These are phyloP conservation scores for Lactuca sativa DNA, from an alignment of 129 eudicot species.

Conservation along the genomic window DNA sequence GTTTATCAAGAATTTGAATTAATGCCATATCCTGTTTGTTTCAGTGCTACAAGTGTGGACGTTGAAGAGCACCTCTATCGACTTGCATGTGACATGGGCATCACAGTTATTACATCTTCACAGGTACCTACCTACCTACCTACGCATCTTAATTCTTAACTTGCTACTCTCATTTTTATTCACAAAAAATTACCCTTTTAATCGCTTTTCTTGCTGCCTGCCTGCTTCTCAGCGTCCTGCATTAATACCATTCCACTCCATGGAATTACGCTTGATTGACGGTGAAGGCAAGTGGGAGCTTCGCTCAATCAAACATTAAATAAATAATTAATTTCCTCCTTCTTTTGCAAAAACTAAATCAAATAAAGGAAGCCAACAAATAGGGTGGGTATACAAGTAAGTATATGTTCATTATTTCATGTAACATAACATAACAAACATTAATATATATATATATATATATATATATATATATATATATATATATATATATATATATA, in stretches of 20 bases:
- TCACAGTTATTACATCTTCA: slow-evolving; percentile 88
- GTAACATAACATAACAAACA: slow-evolving; percentile 32
- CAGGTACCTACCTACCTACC: slow-evolving; percentile 49
- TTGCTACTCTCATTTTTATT: neutral
- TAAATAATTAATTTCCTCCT: too few species aligned
- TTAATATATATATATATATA: too few species aligned
- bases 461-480: too few species aligned
- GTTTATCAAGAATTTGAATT: too few species aligned
- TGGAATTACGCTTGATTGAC: slow-evolving; percentile 81
- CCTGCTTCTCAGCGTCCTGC: slow-evolving; percentile 81
- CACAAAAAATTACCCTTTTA: neutral
- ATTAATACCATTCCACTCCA: slow-evolving; percentile 80
- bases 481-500: too few species aligned
- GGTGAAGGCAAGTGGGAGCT: slow-evolving; percentile 99
- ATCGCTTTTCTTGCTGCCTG: neutral
- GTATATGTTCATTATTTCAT: slow-evolving; percentile 34
- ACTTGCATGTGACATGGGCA: slow-evolving; percentile 73
- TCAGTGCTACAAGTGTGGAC: slow-evolving; percentile 95
- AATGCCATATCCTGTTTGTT: neutral
- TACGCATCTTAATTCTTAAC: too few species aligned
- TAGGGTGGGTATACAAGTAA: slow-evolving; percentile 21
- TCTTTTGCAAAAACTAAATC: slow-evolving; percentile 11
- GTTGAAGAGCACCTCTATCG: slow-evolving; percentile 94
- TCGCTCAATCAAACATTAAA: slow-evolving; percentile 62
- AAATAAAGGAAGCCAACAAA: slow-evolving; percentile 19